These are phyloP conservation scores for Candida michaelii DNA, from an alignment of 805 yeast genomes.

Conservation along the genomic window DNA sequence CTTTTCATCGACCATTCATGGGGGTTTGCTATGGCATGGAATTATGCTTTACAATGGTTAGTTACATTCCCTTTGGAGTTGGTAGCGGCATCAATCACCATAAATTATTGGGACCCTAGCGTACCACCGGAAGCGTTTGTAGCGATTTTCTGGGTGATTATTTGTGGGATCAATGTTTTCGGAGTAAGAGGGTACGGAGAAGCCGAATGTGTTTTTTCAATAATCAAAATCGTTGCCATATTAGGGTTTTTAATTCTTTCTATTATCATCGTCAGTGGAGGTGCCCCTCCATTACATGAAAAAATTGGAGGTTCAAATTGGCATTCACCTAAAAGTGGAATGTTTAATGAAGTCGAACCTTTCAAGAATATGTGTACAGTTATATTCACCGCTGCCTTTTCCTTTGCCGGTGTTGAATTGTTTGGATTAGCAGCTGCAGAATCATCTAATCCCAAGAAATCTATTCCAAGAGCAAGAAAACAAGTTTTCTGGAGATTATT, in stretches of 20 bases:
- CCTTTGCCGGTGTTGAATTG: conserved; percentile 67
- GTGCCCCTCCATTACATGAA: conserved; percentile 53
- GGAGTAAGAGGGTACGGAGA: conserved; percentile 72
- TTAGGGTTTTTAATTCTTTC: conserved; percentile 58
- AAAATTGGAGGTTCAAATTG: conserved; percentile 62
- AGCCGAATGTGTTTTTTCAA: conserved; percentile 59
- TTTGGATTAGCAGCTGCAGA: conserved; percentile 69
- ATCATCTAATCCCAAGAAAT: conserved; percentile 57
- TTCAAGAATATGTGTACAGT: conserved; percentile 64
- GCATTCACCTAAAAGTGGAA: conserved; percentile 54
- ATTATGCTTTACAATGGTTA: conserved; percentile 38
- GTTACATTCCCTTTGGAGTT: conserved; percentile 37
- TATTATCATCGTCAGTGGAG: conserved; percentile 58
- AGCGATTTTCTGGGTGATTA: conserved; percentile 51
- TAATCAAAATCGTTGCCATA: conserved; percentile 57
- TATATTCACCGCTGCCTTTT: conserved; percentile 61
- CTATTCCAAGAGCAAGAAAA: conserved; percentile 63
- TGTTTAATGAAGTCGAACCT: conserved; percentile 37
- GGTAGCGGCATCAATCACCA: conserved; percentile 36
- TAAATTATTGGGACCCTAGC: conserved; percentile 29
- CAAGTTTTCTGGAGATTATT: conserved; percentile 66
- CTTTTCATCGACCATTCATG: conserved; percentile 58
- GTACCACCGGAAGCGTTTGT: conserved; percentile 56
- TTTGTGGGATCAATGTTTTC: conserved; percentile 53
- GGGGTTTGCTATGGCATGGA: conserved; percentile 63